phyloP scores from a whole-genome alignment of 1,139 yeast species.

The Candida tunisiensis region DNA sequence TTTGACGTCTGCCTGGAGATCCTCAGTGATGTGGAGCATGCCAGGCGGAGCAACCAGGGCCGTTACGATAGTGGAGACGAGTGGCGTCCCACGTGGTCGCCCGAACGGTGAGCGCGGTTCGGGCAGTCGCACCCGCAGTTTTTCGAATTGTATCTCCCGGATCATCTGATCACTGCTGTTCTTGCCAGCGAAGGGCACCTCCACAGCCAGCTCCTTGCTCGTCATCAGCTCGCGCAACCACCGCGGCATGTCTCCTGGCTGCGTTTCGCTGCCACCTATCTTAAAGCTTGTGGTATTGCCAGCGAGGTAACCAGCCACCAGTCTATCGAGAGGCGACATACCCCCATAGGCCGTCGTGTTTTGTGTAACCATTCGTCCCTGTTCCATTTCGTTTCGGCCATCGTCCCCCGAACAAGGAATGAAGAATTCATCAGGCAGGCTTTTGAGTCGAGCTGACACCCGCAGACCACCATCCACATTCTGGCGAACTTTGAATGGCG shows the following conservation, averaged over 20 bases:
- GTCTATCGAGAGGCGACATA: constrained; percentile 8
- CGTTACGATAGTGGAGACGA: neutral
- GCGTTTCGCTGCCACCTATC: constrained; percentile 1
- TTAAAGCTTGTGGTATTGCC: constrained; percentile 4
- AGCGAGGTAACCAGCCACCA: constrained; percentile 6
- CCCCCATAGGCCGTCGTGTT: too few relatives aligned
- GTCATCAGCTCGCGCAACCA: constrained; percentile 3
- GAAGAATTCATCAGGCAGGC: too few relatives aligned
- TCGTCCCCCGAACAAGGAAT: too few relatives aligned
- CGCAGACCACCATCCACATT: too few relatives aligned
- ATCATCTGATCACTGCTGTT: too few relatives aligned
- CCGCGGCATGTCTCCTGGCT: neutral
- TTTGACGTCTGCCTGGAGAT: constrained; percentile 1
- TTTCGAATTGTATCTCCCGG: too few relatives aligned
- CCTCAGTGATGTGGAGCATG: constrained; percentile 1
- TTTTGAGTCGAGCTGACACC: too few relatives aligned
- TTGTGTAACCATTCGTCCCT: too few relatives aligned
- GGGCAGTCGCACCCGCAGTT: neutral
- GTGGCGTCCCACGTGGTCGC: neutral
- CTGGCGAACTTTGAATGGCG: too few relatives aligned
- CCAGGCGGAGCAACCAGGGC: constrained; percentile 2
- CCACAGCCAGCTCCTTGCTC: constrained; percentile 6
- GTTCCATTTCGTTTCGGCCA: too few relatives aligned
- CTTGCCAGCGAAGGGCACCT: constrained; percentile 5
- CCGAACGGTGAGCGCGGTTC: neutral